Base-by-base conservation (phyloP, 2,329 filamentous ascomycete species). In the Calonectria honghensis region DNA sequence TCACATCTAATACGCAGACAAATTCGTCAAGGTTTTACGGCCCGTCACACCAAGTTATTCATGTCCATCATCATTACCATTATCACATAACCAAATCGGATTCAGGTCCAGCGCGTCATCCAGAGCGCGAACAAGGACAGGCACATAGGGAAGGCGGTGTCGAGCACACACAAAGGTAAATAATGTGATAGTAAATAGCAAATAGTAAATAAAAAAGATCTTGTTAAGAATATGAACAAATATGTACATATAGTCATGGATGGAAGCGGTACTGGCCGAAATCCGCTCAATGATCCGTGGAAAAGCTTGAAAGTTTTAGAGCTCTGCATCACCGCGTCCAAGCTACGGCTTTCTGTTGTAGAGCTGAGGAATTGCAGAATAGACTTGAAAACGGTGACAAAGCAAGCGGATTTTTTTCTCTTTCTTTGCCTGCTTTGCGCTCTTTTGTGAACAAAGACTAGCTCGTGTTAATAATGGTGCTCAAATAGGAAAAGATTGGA, bases 61-160 rank as follows among this genome's bases (percentile, higher is more conserved):
- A 79, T 48, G 75, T 79, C 0, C 78, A 79, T 13, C 78, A 79
- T 9, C 73, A 79, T 14, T 79, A 79, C 2, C 78, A 79, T 1
- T 79, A 79, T n/a, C 78, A 79, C 35, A 68, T 68, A 20, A 68
- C 50, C 7, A 68, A 68, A 27, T 39, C 48, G 1, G 65, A 57
- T 45, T n/a, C 65, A 29, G n/a, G 13, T 27, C 24, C 48, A 14
- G 4, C 20, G 32, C 54, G 27, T 45, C 48, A 54, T n/a, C 13
- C 32, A 16, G n/a, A 24, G 27, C 50, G 24, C 13, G n/a, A 31
- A 31, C 32, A 57, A 20, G 65, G 50, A 18, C 32, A 24, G 16
- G 10, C 37, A 14, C 31, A 18, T 27, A 39, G 39, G 24, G 59
- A 64, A n/a, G 59, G 24, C 11, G 37, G 24, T 6, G 14, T 13